Evolutionary conservation across 352 stramenopile genomes (phyloP).

Genomic region (Globisporangium cylindrosporum): DNA sequence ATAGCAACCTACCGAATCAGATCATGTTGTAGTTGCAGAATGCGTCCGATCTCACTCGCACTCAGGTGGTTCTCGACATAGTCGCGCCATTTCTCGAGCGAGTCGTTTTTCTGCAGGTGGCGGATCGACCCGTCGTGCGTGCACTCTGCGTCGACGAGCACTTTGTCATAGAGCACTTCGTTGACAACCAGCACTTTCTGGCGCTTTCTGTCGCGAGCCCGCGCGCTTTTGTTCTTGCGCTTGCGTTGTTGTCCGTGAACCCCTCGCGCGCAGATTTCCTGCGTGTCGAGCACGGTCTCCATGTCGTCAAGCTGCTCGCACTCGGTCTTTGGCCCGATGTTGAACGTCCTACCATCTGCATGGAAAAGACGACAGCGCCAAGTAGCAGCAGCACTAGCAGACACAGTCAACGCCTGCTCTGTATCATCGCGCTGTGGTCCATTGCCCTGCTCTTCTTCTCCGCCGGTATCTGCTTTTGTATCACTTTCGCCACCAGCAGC

Average conservation of each 20-base stretch:
- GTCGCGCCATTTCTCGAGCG: slow-evolving; percentile 64
- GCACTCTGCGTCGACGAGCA: slow-evolving; percentile 96
- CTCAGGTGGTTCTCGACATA: slow-evolving; percentile 77
- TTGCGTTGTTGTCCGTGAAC: slow-evolving; percentile 55
- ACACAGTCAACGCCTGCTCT: neutral
- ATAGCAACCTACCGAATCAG: slow-evolving; percentile 38
- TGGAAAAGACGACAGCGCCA: slow-evolving; percentile 79
- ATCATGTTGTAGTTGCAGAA: slow-evolving; percentile 54
- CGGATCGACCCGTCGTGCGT: slow-evolving; percentile 93
- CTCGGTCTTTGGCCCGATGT: slow-evolving; percentile 50
- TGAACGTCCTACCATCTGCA: slow-evolving; percentile 76
- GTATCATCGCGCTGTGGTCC: too few relatives aligned
- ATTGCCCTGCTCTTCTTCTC: neutral
- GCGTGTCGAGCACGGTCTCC: slow-evolving; percentile 62
- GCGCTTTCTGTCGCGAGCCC: slow-evolving; percentile 50
- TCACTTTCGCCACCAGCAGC: neutral
- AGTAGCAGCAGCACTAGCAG: neutral
- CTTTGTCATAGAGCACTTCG: slow-evolving; percentile 85
- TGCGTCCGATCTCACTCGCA: slow-evolving; percentile 45
- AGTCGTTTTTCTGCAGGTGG: slow-evolving; percentile 77
- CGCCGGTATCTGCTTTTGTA: neutral
- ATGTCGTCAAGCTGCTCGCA: slow-evolving; percentile 31
- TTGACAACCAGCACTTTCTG: slow-evolving; percentile 29
- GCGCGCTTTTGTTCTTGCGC: slow-evolving; percentile 91
- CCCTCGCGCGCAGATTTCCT: slow-evolving; percentile 50